Evolutionary conservation across 1,284 basidiomycete genomes (phyloP), one percentile per base, ranked within the genome.

Genomic region (Moesziomyces parantarcticus): DNA sequence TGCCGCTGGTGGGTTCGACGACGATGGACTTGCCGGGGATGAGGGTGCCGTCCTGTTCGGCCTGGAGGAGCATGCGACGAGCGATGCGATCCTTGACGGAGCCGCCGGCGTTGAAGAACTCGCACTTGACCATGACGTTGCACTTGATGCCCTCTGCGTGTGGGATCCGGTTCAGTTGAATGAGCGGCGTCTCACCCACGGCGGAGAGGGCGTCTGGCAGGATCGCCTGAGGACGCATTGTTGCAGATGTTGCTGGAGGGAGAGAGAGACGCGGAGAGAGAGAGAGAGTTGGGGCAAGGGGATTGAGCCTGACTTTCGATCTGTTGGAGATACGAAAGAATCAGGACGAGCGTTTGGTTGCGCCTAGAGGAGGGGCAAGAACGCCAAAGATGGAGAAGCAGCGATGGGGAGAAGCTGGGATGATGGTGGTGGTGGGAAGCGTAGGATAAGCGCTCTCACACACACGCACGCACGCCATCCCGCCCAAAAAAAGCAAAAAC

Each of bases 11-110:
- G 34, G 80, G 79, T 83, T 98, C 96, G 75, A 98, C 94, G 67
- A 98, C 90, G 56, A 97, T 89, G 76, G 92, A 94, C 85, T 93
- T 88, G 5, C 95, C 94, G 1, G 92, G 92, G 47, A 93, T 88
- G 44, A 98, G 89, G 54, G 87, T 89, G 29, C 95, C 95, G 46
- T 93, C 90, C 64, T 88, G 87, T 86, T 99, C 96, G 7, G 96
- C 96, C 23, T 90, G 88, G 75, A 94, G 90, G 2, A 98, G 89
- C 96, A 99, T 99, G n/a, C 93, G 90, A 84, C 75, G 57, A 23
- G 87, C 87, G 67, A 97, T 97, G 63, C 95, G 88, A 83, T 98
- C 96, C 86, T 99, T 99, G 71, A 97, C 91, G 5, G 92, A 94
- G 1, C 96, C 96, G 13, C 96, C 96, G 3, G 90, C 90, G 23